Conservation (phyloP, 2,329 filamentous ascomycete species). For the Hypoxylon sp. region DNA sequence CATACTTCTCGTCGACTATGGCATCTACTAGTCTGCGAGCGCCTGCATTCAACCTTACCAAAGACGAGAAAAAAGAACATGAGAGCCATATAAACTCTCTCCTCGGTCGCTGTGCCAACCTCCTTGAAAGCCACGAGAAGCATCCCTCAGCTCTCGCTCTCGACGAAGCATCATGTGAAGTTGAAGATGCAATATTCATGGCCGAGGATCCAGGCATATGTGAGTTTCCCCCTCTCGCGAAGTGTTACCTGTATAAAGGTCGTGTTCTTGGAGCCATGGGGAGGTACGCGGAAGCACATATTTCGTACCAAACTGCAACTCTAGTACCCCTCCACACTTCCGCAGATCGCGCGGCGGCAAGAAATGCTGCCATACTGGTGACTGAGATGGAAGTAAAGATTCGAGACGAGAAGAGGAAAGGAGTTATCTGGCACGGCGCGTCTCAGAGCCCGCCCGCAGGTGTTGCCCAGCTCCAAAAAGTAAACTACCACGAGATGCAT, state of each 20-base stretch:
- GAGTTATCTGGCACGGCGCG: slow-evolving; percentile 14
- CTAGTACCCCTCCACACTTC: not conserved
- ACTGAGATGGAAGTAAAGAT: slow-evolving; percentile 14
- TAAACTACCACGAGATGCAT: slow-evolving; percentile 1
- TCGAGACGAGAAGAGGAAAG: slow-evolving; percentile 16
- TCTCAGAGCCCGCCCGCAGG: too few relatives aligned
- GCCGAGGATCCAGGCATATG: slow-evolving; percentile 36
- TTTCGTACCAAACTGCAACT: slow-evolving; percentile 28
- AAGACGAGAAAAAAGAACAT: slow-evolving; percentile 26
- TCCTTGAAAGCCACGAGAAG: slow-evolving; percentile 19
- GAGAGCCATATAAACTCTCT: slow-evolving; percentile 19
- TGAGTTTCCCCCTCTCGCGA: slow-evolving; percentile 37
- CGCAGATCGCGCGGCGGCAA: slow-evolving; percentile 16
- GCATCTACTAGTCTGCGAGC: slow-evolving; percentile 7
- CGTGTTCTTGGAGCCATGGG: slow-evolving; percentile 29
- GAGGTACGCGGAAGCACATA: slow-evolving; percentile 22
- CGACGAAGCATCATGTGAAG: slow-evolving; percentile 12
- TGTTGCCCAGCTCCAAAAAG: too few relatives aligned
- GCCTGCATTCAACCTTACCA: slow-evolving; percentile 32
- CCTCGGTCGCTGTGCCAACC: slow-evolving; percentile 8
- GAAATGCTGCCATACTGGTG: slow-evolving; percentile 10
- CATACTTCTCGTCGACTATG: slow-evolving; percentile 7
- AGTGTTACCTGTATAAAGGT: slow-evolving; percentile 37
- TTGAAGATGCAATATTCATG: slow-evolving; percentile 31
- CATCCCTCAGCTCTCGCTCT: slow-evolving; percentile 8